Evolutionary conservation across 192 early-diverging fungal species (phyloP).

Genomic region (Lobosporangium transversale): DNA sequence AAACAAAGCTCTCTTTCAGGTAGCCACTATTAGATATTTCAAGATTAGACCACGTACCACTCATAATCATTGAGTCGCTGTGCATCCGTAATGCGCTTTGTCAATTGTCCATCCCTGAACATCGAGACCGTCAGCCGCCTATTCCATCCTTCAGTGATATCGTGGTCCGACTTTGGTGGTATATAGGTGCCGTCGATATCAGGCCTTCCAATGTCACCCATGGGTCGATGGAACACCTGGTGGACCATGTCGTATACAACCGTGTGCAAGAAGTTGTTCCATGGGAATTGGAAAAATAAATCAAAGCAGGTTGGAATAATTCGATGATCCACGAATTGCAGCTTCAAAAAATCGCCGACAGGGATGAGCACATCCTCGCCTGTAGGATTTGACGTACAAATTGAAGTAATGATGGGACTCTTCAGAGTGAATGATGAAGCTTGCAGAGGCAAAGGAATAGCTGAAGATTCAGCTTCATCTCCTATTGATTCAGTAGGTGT

Average conservation of each 20-base stretch:
- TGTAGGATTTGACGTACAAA: slow-evolving; percentile 9
- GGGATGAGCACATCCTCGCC: slow-evolving; percentile 54
- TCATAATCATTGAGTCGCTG: slow-evolving; percentile 85
- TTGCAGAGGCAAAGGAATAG: slow-evolving; percentile 13
- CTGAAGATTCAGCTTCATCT: neutral
- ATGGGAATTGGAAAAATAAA: slow-evolving; percentile 94
- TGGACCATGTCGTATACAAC: slow-evolving; percentile 99
- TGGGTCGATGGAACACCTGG: slow-evolving; percentile 94
- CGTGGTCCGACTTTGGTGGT: slow-evolving; percentile 35
- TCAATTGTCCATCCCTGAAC: slow-evolving; percentile 88
- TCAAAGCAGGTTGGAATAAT: slow-evolving; percentile 76
- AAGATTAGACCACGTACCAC: slow-evolving; percentile 67
- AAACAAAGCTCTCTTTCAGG: neutral
- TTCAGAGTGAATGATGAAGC: slow-evolving; percentile 5
- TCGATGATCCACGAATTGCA: slow-evolving; percentile 70
- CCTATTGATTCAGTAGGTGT: neutral
- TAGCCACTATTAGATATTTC: neutral
- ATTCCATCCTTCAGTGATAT: slow-evolving; percentile 49
- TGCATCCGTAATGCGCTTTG: slow-evolving; percentile 84
- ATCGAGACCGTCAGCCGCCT: slow-evolving; percentile 63
- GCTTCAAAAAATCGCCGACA: slow-evolving; percentile 80
- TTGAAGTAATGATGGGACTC: slow-evolving; percentile 20
- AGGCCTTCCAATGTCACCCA: slow-evolving; percentile 62
- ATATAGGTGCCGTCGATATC: slow-evolving; percentile 38
- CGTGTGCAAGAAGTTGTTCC: slow-evolving; percentile 99